phyloP scores from a whole-genome alignment of 768 basidiomycete genomes.

The Coprinellus aureogranulatus region DNA sequence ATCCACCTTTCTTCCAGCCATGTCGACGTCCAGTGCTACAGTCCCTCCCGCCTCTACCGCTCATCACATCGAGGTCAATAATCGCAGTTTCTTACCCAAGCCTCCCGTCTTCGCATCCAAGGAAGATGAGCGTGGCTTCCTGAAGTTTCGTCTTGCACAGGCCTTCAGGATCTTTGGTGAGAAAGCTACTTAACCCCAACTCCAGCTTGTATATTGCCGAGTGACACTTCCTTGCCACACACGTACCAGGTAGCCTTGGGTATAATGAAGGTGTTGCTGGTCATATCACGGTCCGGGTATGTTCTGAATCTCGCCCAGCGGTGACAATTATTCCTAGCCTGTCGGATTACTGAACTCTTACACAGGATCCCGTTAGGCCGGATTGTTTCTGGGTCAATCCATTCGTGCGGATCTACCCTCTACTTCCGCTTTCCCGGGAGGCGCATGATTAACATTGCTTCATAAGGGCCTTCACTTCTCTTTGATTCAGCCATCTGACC shows the following conservation, averaged over 20 bases:
- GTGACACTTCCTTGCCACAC: neutral
- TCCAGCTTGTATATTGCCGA: neutral
- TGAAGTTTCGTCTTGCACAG: constrained; percentile 46
- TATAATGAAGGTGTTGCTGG: constrained; percentile 50
- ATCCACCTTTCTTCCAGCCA: too few relatives aligned
- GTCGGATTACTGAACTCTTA: neutral
- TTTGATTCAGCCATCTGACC: constrained; percentile 40
- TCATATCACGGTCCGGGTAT: constrained; percentile 48
- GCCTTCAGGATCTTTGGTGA: constrained; percentile 46
- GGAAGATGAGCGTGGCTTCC: constrained; percentile 37
- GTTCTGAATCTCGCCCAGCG: neutral
- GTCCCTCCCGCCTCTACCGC: neutral
- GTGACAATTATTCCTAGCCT: neutral
- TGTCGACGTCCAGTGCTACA: neutral
- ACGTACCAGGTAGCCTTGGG: constrained; percentile 32
- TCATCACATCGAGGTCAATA: neutral
- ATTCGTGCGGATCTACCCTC: constrained; percentile 25
- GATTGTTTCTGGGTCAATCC: constrained; percentile 52
- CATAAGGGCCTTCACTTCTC: constrained; percentile 43
- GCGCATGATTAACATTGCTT: neutral
- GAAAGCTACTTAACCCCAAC: neutral
- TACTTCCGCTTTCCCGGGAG: neutral
- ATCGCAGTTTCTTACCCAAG: constrained; percentile 16
- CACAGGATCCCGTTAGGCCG: constrained; percentile 36
- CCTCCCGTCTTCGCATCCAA: constrained; percentile 34